Percentiles rank a stretch among this genome's conserved stretches.
These are phyloP conservation scores for Acacia crassicarpa DNA, from an alignment of 306 rosid genomes.

Conservation along the genomic window DNA sequence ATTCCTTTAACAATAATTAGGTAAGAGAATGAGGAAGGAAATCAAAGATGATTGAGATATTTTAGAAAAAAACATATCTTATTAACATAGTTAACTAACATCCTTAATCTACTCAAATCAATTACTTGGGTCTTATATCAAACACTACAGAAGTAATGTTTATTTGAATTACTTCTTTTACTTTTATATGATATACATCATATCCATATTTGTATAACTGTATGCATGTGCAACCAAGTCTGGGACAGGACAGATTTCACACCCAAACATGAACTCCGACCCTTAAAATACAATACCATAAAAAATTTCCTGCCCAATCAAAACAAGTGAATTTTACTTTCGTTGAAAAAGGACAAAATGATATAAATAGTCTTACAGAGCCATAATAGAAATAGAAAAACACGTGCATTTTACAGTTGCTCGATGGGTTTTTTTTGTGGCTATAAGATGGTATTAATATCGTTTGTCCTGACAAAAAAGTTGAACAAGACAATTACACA, in stretches of 20 bases:
- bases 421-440: too few relatives aligned
- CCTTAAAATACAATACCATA: background rate
- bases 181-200: background rate
- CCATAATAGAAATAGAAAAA: background rate
- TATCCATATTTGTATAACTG: background rate
- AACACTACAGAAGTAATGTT: too few relatives aligned
- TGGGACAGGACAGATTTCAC: background rate
- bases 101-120: too few relatives aligned
- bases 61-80: too few relatives aligned
- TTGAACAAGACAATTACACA: background rate
- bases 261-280: background rate
- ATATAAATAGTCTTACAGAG: too few relatives aligned
- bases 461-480: background rate
- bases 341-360: too few relatives aligned
- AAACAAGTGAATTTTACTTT: background rate
- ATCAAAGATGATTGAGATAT: too few relatives aligned
- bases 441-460: background rate
- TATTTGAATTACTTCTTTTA: background rate
- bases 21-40: too few relatives aligned
- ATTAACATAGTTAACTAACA: too few relatives aligned
- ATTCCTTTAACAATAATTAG: too few relatives aligned
- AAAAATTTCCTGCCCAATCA: background rate
- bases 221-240: background rate
- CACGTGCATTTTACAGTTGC: background rate
- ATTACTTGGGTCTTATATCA: too few relatives aligned